phyloP scores from a whole-genome alignment of 2,329 filamentous ascomycete species.

The Trichoderma atrobrunneum region DNA sequence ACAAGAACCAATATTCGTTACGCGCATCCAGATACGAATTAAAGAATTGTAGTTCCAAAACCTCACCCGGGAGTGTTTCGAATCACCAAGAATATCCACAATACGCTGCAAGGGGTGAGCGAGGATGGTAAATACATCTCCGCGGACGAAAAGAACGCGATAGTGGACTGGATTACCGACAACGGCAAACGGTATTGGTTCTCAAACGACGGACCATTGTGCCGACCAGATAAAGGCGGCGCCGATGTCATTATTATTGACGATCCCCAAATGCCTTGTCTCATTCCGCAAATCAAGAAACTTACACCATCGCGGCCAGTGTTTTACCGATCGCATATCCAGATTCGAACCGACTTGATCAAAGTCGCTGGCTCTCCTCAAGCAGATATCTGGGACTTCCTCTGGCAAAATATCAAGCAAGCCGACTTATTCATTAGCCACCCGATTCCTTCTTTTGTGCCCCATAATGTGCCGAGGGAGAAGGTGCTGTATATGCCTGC shows the following conservation, averaged over 20 bases:
- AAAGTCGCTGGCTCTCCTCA: constrained; percentile 63
- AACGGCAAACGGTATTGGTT: constrained; percentile 77
- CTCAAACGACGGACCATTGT: constrained; percentile 63
- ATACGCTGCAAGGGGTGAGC: constrained; percentile 79
- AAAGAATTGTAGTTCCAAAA: constrained; percentile 61
- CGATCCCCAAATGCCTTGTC: constrained; percentile 78
- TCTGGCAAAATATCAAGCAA: constrained; percentile 68
- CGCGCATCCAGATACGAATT: neutral
- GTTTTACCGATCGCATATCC: constrained; percentile 79
- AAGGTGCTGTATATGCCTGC: constrained; percentile 75
- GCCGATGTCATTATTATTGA: constrained; percentile 77
- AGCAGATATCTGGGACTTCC: constrained; percentile 69
- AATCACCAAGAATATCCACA: constrained; percentile 85
- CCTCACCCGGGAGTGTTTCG: constrained; percentile 76
- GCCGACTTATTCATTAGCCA: constrained; percentile 81
- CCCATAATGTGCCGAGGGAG: constrained; percentile 60
- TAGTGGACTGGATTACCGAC: constrained; percentile 68
- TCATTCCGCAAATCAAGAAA: constrained; percentile 73
- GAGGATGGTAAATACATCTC: constrained; percentile 62
- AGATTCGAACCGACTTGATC: constrained; percentile 73
- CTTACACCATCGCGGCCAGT: constrained; percentile 70
- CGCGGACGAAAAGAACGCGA: constrained; percentile 56
- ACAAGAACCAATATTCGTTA: neutral
- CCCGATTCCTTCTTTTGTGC: constrained; percentile 73
- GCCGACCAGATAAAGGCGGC: constrained; percentile 63